phyloP scores from a whole-genome alignment of 1,284 basidiomycete genomes.

The Termitomyces sp. region DNA sequence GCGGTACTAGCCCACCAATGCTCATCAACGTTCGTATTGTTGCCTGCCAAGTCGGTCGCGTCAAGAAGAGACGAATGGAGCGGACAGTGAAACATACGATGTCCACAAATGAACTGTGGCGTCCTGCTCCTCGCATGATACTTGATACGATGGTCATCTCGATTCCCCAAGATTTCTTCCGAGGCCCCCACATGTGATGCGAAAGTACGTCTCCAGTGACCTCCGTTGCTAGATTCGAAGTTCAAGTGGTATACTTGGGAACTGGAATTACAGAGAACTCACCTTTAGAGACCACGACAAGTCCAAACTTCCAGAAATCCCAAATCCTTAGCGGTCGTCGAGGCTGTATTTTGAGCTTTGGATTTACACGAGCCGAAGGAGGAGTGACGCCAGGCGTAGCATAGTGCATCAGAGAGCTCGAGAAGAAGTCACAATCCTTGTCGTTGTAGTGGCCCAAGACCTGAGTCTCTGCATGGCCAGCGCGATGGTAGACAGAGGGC shows the following conservation, averaged over 20 bases:
- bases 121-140: conserved; percentile 81
- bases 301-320: conserved; percentile 66
- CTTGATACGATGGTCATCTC: conserved; percentile 83
- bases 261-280: conserved; percentile 14
- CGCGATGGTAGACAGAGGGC: conserved; percentile 16
- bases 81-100: conserved; percentile 49
- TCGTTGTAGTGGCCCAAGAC: conserved; percentile 14
- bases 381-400: conserved; percentile 61
- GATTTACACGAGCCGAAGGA: conserved; percentile 65
- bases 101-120: conserved; percentile 82
- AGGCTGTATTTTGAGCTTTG: conserved; percentile 53
- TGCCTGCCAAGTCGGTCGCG: conserved; percentile 34
- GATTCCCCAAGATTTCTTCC: conserved; percentile 82
- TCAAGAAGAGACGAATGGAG: not conserved
- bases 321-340: conserved; percentile 52
- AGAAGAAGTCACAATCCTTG: conserved; percentile 19
- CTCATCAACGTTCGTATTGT: conserved; percentile 80
- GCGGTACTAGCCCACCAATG: conserved; percentile 77
- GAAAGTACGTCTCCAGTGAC: conserved; percentile 64
- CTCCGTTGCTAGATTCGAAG: conserved; percentile 52
- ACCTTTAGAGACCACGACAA: conserved; percentile 66
- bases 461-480: conserved; percentile 17
- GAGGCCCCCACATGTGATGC: conserved; percentile 77
- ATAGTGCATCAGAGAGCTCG: conserved; percentile 51
- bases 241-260: not conserved